Evolutionary conservation across 2,329 filamentous ascomycete species (phyloP).

Genomic region (Endoconidiophora polonica): DNA sequence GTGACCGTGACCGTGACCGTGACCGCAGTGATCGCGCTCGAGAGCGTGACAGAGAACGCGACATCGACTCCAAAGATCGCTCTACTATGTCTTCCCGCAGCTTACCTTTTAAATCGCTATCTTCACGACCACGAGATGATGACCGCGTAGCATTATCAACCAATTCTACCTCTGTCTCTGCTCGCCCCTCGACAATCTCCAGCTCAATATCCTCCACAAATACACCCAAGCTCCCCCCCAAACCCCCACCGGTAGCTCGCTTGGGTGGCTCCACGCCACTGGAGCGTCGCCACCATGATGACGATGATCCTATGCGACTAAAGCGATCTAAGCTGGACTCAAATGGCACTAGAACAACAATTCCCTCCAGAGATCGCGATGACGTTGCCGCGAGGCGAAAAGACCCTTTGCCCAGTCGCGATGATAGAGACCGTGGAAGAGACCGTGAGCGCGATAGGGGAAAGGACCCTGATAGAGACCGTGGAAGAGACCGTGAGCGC

Average conservation of each 20-base stretch:
- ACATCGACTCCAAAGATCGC: not conserved
- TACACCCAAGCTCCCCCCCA: slow-evolving; percentile 5
- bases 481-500: slow-evolving; percentile 1
- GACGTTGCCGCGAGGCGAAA: slow-evolving; percentile 4
- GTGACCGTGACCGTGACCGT: slow-evolving; percentile 3
- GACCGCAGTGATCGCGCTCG: not conserved
- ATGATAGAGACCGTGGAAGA: slow-evolving; percentile 3
- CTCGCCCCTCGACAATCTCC: not conserved
- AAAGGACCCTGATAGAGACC: slow-evolving; percentile 4
- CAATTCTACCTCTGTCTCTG: not conserved
- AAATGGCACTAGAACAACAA: not conserved
- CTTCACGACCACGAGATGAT: slow-evolving; percentile 3
- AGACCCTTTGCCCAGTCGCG: not conserved
- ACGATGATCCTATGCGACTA: not conserved
- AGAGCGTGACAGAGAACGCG: slow-evolving; percentile 3
- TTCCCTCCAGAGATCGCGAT: not conserved
- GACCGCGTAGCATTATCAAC: not conserved
- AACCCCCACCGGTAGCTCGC: slow-evolving; percentile 4
- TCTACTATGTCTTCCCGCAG: not conserved
- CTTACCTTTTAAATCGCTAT: not conserved
- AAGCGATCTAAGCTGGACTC: slow-evolving; percentile 1
- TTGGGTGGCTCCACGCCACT: not conserved
- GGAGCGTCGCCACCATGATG: not conserved
- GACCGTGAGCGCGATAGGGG: slow-evolving; percentile 3
- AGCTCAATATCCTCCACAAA: not conserved